Evolutionary conservation across 108 stramenopile species (phyloP).

Genomic region (Phaeodactylum tricornutum): DNA sequence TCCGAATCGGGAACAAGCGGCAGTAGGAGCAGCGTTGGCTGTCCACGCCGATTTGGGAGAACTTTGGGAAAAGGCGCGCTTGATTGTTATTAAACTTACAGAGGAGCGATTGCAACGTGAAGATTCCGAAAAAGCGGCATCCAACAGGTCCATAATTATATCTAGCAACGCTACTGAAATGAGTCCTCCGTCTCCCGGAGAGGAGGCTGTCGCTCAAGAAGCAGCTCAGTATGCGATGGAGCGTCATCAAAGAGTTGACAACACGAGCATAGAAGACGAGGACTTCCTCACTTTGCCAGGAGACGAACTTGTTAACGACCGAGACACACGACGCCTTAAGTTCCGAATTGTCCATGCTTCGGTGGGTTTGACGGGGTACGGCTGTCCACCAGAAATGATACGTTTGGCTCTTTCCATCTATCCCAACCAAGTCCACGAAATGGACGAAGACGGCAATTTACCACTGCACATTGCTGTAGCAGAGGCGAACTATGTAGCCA

Average conservation of each 20-base stretch:
- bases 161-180: not conserved
- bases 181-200: not conserved
- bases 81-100: no score
- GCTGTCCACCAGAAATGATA: slow-evolving; percentile 40
- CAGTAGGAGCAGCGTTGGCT: slow-evolving; percentile 9
- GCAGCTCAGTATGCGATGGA: slow-evolving; percentile 3
- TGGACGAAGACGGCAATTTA: slow-evolving; percentile 43
- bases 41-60: slow-evolving; percentile 32
- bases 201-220: slow-evolving; percentile 2
- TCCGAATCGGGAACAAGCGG: slow-evolving; percentile 4
- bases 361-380: slow-evolving; percentile 36
- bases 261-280: not conserved
- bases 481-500: slow-evolving; percentile 13
- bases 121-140: not conserved
- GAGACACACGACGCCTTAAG: not conserved
- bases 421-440: slow-evolving; percentile 42
- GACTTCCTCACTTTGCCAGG: not conserved
- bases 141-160: no score
- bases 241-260: not conserved
- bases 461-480: slow-evolving; percentile 42
- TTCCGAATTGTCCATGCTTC: slow-evolving; percentile 45
- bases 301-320: not conserved
- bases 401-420: slow-evolving; percentile 31
- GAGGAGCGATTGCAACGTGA: slow-evolving; percentile 15
- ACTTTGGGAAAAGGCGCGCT: slow-evolving; percentile 33